A percentile compares a stretch with the other conserved stretches of the same genome.
These are phyloP conservation scores for Staphylotrichum tortipilum DNA, from an alignment of 495 filamentous ascomycete species.

Conservation along the genomic window DNA sequence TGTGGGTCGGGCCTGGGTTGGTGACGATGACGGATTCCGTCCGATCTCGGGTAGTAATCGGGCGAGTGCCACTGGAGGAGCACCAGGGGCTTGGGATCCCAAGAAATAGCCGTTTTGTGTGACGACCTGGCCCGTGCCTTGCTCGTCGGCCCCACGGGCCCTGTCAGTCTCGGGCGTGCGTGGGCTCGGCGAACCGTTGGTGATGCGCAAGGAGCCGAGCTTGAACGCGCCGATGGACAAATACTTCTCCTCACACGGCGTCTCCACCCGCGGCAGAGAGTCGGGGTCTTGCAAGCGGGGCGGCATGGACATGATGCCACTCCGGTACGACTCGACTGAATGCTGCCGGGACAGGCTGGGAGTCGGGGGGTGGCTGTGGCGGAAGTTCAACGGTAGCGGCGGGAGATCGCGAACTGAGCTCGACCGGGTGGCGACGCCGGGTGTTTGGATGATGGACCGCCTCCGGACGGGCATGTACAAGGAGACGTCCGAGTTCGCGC, in stretches of 20 bases:
- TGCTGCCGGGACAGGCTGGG: conserved; percentile 27
- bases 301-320: conserved; percentile 27
- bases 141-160: conserved; percentile 9
- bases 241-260: conserved; percentile 41
- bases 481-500: conserved; percentile 35
- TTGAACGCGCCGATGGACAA: conserved; percentile 51
- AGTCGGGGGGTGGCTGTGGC: conserved; percentile 31
- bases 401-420: conserved; percentile 12
- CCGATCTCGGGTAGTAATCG: conserved; percentile 24
- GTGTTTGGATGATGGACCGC: conserved; percentile 38
- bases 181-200: conserved; percentile 47
- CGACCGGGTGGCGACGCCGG: conserved; percentile 39
- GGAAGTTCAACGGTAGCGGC: conserved; percentile 16
- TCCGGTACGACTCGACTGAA: conserved; percentile 28
- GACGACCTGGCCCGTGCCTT: neutral
- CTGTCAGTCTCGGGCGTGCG: conserved; percentile 28
- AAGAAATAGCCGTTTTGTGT: conserved; percentile 15
- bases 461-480: conserved; percentile 41
- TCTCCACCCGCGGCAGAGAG: conserved; percentile 30
- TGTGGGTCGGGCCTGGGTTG: conserved; percentile 13
- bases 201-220: conserved; percentile 49
- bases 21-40: conserved; percentile 23
- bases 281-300: conserved; percentile 16
- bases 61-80: too few relatives aligned
- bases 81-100: neutral